Base-by-base conservation (phyloP, 2,329 filamentous ascomycete species). In the Claviceps fusiformis region DNA sequence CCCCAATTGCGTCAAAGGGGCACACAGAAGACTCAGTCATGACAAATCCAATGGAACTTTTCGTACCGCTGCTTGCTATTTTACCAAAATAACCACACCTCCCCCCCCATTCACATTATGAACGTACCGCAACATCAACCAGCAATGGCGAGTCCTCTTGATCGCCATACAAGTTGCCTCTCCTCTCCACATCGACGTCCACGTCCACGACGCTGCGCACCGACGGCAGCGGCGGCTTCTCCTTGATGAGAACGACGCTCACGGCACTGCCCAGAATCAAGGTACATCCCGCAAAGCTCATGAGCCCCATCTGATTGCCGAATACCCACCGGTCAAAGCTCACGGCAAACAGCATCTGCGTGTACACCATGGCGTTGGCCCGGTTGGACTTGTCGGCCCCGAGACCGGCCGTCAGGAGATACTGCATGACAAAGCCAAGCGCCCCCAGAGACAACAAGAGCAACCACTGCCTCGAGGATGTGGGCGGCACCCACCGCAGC, bases 371-470 rank as follows among this genome's bases (percentile, higher is more conserved):
- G 54, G 75, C 72, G 17, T 77, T 80, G 8, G 79, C 78, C 47
- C 75, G 69, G 60, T 81, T 80, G 24, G 76, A 77, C 58, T 85
- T 85, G 63, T 91, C 86, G 58, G 85, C 81, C 29, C 85, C 72
- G 50, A 96, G 71, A 0, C 89, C 89, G 0, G 81, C 79, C 1
- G 90, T 93, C 19, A 95, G 73, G n/a, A 95, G 75, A 61, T 89
- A 89, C 77, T 95, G 91, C 80, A 92, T 86, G 27, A 86, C 67
- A 64, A 95, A 92, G 0, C 91, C 91, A 59, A 85, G 85, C 0
- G 81, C 64, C 0, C 87, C 88, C 4, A 95, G 72, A 43, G 84
- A 79, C 0, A 83, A 54, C 17, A 95, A 71, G 44, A 90, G 75
- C 0, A 71, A 67, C 85, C 87, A 92, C 64, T 91, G 74, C 53